Evolutionary conservation across 2,329 filamentous ascomycete species (phyloP), one percentile per base, ranked within the genome.

Genomic region (Metarhizium robertsii): DNA sequence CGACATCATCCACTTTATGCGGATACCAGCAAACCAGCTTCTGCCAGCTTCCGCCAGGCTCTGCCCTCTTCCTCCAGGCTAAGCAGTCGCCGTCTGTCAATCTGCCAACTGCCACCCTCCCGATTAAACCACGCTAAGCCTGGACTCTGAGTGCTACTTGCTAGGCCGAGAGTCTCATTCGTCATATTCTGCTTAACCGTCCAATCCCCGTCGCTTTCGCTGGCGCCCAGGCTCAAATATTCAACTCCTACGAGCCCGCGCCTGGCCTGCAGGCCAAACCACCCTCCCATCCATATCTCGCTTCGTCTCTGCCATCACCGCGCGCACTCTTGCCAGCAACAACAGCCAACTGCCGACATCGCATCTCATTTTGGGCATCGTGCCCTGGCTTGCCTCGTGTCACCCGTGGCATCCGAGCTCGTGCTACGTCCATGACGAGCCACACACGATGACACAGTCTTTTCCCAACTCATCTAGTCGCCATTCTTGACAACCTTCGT

Each of bases 381-480:
- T 48, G 32, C 46, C 38, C 56, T 25, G 16, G 18, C 45, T 48
- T 48, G 25, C 25, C 34, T 48, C 45, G 55, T 52, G 55, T 30
- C 45, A 53, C 43, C 47, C 55, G 47, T 52, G 50, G 45, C 30
- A 50, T 57, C 40, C 55, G 53, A 52, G 20, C n/a, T 48, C 30
- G 51, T 56, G 59, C 54, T 61, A 60, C 62, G 58, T 65, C 63
- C 58, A 68, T 67, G 66, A 66, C 63, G 60, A 65, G 58, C 64
- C 65, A 66, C 66, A 65, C 65, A 70, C 66, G 53, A 72, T 72
- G 70, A 70, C 61, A 64, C 56, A 60, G 60, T 57, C 58, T 58
- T 62, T 61, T 59, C 62, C 45, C 25, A 30, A 5, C 20, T 14
- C 25, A 48, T 48, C 45, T 13, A 48, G 45, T 48, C 59, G 62